Evolutionary conservation across 148 eudicot genomes (phyloP).

Genomic region (Nepenthes gracilis): DNA sequence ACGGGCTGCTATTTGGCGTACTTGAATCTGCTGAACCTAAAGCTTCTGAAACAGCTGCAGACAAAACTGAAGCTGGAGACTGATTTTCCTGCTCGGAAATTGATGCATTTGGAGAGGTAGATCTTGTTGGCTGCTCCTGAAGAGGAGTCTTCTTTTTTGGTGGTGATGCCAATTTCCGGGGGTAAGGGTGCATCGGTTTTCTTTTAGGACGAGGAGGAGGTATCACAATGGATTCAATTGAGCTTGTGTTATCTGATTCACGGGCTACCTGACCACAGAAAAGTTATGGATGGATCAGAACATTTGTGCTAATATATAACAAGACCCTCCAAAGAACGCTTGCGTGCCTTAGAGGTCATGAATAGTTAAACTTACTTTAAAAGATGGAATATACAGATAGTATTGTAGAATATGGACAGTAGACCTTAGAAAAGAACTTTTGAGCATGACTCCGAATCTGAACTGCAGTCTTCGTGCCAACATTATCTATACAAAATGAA

Average conservation of each 20-base stretch:
- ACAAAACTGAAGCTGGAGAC: conserved; percentile 77
- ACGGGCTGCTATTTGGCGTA: conserved; percentile 29
- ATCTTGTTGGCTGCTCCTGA: conserved; percentile 27
- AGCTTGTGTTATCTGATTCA: conserved; percentile 32
- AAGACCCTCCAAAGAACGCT: conserved; percentile 15
- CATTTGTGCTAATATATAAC: not conserved
- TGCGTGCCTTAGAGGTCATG: conserved; percentile 27
- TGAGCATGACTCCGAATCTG: conserved; percentile 97
- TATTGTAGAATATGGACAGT: conserved; percentile 26
- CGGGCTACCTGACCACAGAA: conserved; percentile 54
- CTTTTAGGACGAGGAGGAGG: conserved; percentile 97
- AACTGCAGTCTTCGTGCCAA: conserved; percentile 91
- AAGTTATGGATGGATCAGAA: conserved; percentile 10
- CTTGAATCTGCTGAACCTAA: conserved; percentile 29
- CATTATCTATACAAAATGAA: conserved; percentile 47
- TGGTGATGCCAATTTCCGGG: conserved; percentile 54
- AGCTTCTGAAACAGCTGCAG: conserved; percentile 42
- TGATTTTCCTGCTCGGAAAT: conserved; percentile 37
- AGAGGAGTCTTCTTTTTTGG: conserved; percentile 21
- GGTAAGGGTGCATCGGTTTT: conserved; percentile 87
- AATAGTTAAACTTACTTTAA: conserved; percentile 30
- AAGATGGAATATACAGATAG: conserved; percentile 20
- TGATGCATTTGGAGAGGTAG: conserved; percentile 36
- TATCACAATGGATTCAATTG: conserved; percentile 54
- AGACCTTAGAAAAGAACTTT: conserved; percentile 90